phyloP scores from a whole-genome alignment of 257 asterid genomes.

The Scutellaria minor region DNA sequence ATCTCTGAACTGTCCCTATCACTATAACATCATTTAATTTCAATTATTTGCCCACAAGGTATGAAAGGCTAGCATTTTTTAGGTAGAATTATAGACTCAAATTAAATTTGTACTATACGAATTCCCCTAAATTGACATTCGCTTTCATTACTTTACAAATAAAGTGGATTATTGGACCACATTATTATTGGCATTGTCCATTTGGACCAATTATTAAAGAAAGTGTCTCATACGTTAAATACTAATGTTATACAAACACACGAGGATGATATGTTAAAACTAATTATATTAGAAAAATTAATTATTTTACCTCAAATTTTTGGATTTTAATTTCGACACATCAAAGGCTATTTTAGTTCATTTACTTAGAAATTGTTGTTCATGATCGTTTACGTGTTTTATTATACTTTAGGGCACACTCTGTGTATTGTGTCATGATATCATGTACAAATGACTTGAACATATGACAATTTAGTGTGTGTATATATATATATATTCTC shows the following conservation, averaged over 20 bases:
- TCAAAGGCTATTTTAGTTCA: too few species aligned
- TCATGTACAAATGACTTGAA: too few species aligned
- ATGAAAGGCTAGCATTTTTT: constrained; percentile 14
- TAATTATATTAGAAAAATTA: too few species aligned
- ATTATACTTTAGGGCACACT: too few species aligned
- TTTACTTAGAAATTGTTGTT: too few species aligned
- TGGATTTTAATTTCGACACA: too few species aligned
- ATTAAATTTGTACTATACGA: constrained; percentile 3
- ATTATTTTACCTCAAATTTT: too few species aligned
- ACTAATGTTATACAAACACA: background rate
- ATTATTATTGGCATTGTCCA: background rate
- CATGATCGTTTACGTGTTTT: too few species aligned
- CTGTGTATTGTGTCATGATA: too few species aligned
- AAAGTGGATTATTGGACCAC: constrained; percentile 41
- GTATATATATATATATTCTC: too few species aligned
- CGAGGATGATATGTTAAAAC: too few species aligned
- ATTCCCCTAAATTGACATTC: constrained; percentile 3
- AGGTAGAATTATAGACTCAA: constrained; percentile 17
- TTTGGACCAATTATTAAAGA: constrained; percentile 27
- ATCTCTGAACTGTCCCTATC: constrained; percentile 42
- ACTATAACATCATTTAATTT: constrained; percentile 31
- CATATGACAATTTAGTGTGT: too few species aligned
- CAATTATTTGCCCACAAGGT: background rate
- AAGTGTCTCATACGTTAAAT: background rate
- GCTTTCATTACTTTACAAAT: constrained; percentile 26